Conservation (phyloP, 225 moss, liverwort and hornwort genomes). For the Pseudoscleropodium purum region DNA sequence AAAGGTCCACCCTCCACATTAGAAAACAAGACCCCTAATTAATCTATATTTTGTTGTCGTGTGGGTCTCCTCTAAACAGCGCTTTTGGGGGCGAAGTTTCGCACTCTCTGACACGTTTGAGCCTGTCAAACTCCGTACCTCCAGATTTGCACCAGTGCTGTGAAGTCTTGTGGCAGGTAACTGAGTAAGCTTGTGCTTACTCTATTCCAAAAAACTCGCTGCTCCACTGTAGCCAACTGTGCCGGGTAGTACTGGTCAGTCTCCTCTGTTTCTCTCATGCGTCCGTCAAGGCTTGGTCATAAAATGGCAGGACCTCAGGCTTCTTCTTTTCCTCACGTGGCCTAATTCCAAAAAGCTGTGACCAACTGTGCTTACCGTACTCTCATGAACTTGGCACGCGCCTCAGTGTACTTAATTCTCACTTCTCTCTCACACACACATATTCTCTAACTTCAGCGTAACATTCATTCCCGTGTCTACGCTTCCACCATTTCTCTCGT, state of each 20-base stretch:
- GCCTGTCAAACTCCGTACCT: background rate
- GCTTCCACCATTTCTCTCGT: background rate
- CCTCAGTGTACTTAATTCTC: background rate
- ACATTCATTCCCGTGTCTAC: background rate
- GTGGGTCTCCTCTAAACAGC: background rate
- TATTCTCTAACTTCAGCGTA: no score
- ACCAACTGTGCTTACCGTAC: background rate
- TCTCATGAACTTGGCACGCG: background rate
- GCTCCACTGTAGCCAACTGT: background rate
- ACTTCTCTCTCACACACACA: background rate
- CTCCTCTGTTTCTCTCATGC: background rate
- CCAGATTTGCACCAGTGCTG: background rate
- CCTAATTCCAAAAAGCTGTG: background rate
- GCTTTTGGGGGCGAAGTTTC: background rate
- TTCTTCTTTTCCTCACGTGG: background rate
- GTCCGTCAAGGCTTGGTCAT: background rate
- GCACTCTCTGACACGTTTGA: background rate
- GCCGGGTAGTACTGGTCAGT: background rate
- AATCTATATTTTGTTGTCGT: no score
- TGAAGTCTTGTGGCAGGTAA: background rate
- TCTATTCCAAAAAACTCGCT: no score
- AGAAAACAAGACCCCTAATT: background rate
- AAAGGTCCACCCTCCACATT: background rate
- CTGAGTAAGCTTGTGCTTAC: no score
- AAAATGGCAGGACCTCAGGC: background rate